Evolutionary conservation across 2,329 filamentous ascomycete species (phyloP).

Genomic region (Fusarium sp.): DNA sequence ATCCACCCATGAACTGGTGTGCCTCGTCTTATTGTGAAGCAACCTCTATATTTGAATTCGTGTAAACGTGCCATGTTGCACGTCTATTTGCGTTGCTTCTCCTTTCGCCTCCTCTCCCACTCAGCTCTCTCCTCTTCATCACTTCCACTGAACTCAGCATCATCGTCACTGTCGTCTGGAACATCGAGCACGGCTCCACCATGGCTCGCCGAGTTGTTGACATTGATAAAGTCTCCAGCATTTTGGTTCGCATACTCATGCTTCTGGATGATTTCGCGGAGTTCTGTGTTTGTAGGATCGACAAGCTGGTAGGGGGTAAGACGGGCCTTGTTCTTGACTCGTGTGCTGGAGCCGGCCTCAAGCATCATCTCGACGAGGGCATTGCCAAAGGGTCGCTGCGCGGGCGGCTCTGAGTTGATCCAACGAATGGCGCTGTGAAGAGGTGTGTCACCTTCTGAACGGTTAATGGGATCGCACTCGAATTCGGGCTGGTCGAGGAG

Average conservation of each 20-base stretch:
- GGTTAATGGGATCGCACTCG: slow-evolving; percentile 83
- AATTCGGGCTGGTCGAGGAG: slow-evolving; percentile 86
- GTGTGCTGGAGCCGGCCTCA: slow-evolving; percentile 74
- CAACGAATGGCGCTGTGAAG: slow-evolving; percentile 82
- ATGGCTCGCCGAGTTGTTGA: slow-evolving; percentile 39
- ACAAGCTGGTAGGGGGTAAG: slow-evolving; percentile 77
- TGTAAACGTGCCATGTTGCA: slow-evolving; percentile 7
- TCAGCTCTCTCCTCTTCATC: slow-evolving; percentile 72
- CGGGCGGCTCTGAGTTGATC: slow-evolving; percentile 73
- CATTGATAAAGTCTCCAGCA: slow-evolving; percentile 65
- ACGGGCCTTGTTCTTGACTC: slow-evolving; percentile 75
- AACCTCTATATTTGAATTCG: slow-evolving; percentile 23
- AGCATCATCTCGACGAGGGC: slow-evolving; percentile 82
- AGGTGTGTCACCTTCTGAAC: slow-evolving; percentile 78
- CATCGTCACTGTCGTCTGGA: slow-evolving; percentile 57
- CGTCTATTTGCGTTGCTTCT: slow-evolving; percentile 45
- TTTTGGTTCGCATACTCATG: slow-evolving; percentile 74
- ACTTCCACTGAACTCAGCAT: slow-evolving; percentile 71
- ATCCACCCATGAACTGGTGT: slow-evolving; percentile 18
- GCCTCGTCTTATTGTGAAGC: slow-evolving; percentile 16
- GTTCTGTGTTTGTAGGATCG: slow-evolving; percentile 73
- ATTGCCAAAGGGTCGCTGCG: slow-evolving; percentile 71
- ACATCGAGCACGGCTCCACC: slow-evolving; percentile 23
- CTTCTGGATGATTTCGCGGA: slow-evolving; percentile 72
- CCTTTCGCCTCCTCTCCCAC: slow-evolving; percentile 64